These are phyloP conservation scores for Helianthus tuberosus DNA, from an alignment of 129 eudicot species.

Conservation along the genomic window DNA sequence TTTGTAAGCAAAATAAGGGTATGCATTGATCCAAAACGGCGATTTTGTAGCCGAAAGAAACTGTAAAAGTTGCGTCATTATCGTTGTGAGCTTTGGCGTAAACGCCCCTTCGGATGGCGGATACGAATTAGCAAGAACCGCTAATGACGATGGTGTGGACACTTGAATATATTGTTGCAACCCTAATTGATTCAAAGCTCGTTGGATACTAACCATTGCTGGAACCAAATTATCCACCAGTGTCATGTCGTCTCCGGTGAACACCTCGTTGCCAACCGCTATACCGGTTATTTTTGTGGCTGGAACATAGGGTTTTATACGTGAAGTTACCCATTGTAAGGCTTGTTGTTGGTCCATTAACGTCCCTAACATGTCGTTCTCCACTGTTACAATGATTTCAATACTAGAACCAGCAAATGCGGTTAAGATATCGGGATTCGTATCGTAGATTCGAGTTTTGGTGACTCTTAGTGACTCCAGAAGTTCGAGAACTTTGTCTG, in stretches of 20 bases:
- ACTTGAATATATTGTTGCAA: conserved; percentile 64
- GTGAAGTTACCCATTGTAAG: conserved; percentile 73
- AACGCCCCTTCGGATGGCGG: conserved; percentile 90
- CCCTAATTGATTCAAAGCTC: conserved; percentile 59
- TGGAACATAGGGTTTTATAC: conserved; percentile 64
- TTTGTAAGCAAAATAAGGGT: conserved; percentile 91
- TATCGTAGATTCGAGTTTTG: conserved; percentile 84
- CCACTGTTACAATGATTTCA: conserved; percentile 72
- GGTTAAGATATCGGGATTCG: conserved; percentile 72
- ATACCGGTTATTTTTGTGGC: conserved; percentile 79
- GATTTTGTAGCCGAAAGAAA: conserved; percentile 63
- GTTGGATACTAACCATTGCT: conserved; percentile 73
- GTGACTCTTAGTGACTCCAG: conserved; percentile 53
- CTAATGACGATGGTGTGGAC: conserved; percentile 71
- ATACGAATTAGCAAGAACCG: conserved; percentile 69
- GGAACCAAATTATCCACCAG: conserved; percentile 65
- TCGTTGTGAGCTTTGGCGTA: conserved; percentile 44
- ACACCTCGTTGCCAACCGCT: conserved; percentile 89
- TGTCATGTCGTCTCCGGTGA: conserved; percentile 65
- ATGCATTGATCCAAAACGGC: conserved; percentile 94
- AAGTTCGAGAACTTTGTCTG: conserved; percentile 66
- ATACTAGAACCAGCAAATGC: conserved; percentile 75
- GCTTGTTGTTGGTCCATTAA: conserved; percentile 72
- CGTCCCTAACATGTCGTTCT: conserved; percentile 55
- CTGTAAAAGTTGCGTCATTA: conserved; percentile 67